Conservation (phyloP, 2,329 filamentous ascomycete species). For the Claviceps africana region DNA sequence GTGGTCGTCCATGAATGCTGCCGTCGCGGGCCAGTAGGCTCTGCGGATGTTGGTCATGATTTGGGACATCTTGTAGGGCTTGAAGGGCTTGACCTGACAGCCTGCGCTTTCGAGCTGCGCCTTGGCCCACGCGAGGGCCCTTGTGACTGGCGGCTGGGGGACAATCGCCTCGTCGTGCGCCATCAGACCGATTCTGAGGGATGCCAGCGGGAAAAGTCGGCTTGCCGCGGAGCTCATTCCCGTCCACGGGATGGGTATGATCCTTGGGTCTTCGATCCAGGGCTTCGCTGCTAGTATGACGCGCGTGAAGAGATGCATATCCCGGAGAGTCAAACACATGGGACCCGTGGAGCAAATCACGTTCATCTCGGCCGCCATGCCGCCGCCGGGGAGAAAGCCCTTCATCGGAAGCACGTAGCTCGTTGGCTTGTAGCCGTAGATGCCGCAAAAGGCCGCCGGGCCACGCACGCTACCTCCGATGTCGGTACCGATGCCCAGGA, state of each 20-base stretch:
- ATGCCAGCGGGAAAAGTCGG: too few species aligned
- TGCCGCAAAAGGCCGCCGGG: slow-evolving; percentile 21
- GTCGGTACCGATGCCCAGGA: slow-evolving; percentile 27
- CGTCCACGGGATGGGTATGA: slow-evolving; percentile 14
- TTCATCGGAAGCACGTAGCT: slow-evolving; percentile 10
- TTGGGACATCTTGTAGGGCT: not conserved
- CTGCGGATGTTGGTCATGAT: not conserved
- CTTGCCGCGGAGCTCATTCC: slow-evolving; percentile 1
- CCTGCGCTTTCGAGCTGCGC: not conserved
- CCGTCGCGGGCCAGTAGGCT: slow-evolving; percentile 1
- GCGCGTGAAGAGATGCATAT: slow-evolving; percentile 23
- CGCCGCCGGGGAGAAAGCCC: slow-evolving; percentile 11
- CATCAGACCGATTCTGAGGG: slow-evolving; percentile 21
- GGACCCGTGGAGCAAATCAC: not conserved
- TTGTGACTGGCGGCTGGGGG: slow-evolving; percentile 43
- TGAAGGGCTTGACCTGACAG: slow-evolving; percentile 1
- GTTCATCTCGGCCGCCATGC: slow-evolving; percentile 13
- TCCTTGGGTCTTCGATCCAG: slow-evolving; percentile 19
- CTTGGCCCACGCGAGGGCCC: slow-evolving; percentile 18
- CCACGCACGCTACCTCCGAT: slow-evolving; percentile 27
- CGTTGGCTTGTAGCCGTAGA: slow-evolving; percentile 23
- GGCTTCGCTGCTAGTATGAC: slow-evolving; percentile 16
- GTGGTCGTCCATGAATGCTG: not conserved
- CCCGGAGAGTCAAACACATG: slow-evolving; percentile 4
- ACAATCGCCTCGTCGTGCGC: slow-evolving; percentile 42